phyloP scores from a whole-genome alignment of 2,329 filamentous ascomycete species.

The Microcera coccophila region DNA sequence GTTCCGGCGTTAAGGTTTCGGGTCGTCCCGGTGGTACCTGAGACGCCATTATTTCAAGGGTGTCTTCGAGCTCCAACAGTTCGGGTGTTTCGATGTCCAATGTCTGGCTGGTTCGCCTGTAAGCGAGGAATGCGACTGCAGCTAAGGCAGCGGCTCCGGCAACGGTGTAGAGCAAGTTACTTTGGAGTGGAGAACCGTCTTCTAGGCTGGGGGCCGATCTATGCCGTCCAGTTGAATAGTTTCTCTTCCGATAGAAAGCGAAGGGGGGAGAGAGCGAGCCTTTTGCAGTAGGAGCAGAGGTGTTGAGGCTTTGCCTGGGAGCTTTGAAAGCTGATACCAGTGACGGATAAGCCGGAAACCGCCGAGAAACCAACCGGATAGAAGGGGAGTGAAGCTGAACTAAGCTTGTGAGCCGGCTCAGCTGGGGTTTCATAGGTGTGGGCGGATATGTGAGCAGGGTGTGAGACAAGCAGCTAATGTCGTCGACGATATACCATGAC shows the following conservation, averaged over 20 bases:
- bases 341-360: conserved; percentile 13
- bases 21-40: conserved; percentile 65
- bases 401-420: conserved; percentile 14
- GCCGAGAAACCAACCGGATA: conserved; percentile 7
- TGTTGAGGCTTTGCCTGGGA: conserved; percentile 11
- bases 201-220: conserved; percentile 2
- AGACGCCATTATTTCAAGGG: conserved; percentile 35
- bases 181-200: conserved; percentile 12
- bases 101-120: not conserved
- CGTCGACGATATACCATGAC: too few species aligned
- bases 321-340: conserved; percentile 11
- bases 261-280: not conserved
- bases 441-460: not conserved
- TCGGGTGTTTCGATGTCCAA: not conserved
- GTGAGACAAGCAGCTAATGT: too few species aligned
- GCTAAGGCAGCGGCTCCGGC: conserved; percentile 1
- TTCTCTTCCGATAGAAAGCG: conserved; percentile 4
- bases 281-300: conserved; percentile 5
- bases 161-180: conserved; percentile 15
- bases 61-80: conserved; percentile 3
- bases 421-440: conserved; percentile 20
- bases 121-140: not conserved
- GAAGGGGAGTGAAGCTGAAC: conserved; percentile 9
- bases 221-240: conserved; percentile 5
- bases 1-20: conserved; percentile 82